Evolutionary conservation across 2,329 filamentous ascomycete genomes (phyloP).

Genomic region (Alternaria rosae): DNA sequence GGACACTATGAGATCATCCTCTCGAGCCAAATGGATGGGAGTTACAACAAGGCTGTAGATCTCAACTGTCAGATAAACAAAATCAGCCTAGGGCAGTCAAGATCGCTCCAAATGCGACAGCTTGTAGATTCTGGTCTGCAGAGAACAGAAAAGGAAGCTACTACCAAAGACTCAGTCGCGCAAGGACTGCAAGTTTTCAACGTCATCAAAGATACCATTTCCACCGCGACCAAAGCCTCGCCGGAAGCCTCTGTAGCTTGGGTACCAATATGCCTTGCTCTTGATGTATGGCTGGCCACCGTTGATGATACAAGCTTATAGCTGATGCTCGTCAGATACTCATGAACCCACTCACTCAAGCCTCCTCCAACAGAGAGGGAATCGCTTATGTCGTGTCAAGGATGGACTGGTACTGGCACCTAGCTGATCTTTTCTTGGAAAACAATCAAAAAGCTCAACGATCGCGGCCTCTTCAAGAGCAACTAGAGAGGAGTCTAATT

Average conservation of each 20-base stretch:
- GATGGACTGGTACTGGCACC: background rate
- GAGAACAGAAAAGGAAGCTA: background rate
- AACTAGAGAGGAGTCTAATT: background rate
- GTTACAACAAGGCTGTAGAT: background rate
- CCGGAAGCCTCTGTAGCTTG: background rate
- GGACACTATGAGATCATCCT: background rate
- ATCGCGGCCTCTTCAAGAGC: background rate
- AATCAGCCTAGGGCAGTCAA: background rate
- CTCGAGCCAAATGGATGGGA: background rate
- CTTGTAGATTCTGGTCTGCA: background rate
- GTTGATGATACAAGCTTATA: background rate
- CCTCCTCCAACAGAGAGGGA: background rate
- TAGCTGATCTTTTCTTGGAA: background rate
- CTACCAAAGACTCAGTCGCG: background rate
- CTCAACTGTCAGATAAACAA: background rate
- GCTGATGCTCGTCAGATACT: background rate
- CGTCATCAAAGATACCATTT: background rate
- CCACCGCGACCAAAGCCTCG: background rate
- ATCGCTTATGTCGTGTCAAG: background rate
- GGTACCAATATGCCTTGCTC: background rate
- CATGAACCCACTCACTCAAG: background rate
- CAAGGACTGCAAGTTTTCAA: background rate
- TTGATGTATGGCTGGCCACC: background rate
- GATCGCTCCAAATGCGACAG: background rate
- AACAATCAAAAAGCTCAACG: background rate